Evolutionary conservation across 306 rosid genomes (phyloP), one percentile per base, ranked within the genome.

Genomic region (Pyrus communis): DNA sequence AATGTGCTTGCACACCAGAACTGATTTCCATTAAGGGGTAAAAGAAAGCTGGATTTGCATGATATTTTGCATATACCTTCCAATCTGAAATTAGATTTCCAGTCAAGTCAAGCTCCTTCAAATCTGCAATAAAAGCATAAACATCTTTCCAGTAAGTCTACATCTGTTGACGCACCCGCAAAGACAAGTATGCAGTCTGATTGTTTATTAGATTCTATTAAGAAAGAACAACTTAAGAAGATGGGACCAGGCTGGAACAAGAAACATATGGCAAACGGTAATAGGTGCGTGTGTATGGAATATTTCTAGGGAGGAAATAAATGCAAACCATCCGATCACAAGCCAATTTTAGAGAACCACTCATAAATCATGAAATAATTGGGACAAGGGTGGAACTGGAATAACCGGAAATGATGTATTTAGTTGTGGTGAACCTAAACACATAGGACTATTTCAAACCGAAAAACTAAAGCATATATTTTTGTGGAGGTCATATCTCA

Each of bases 31-130:
- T 45, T 25, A 0, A 18, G 12, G 27, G 21, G 6, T 3, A 2
- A 71, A 55, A 61, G 72, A 70, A 42, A 43, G 38, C 52, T 17
- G 42, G 38, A 83, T 22, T 51, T 4, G 9, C 70, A 78, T 81
- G 70, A 30, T 80, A 42, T 66, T 51, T 83, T 43, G 57, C 11
- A 43, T 70, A 73, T 84, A 94, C 98, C 97, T 85, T 89, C 98
- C 98, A 92, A 67, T 92, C 90, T 14, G 90, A 90, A 63, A 95
- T 87, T 71, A 95, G 84, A 87, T 92, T 95, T 86, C 97, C 97
- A 22, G 96, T 90, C 83, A 92, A 86, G 84, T 92, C 97, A 74
- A 95, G 96, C 87, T 86, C 93, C 84, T 82, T 87, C 55, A 92
- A 68, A 85, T 88, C 98, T 94, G 86, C 71, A 85, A 77, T 30